Evolutionary conservation across 495 filamentous ascomycete genomes (phyloP), one percentile per base, ranked within the genome.

Genomic region (Aspergillus sparsus): DNA sequence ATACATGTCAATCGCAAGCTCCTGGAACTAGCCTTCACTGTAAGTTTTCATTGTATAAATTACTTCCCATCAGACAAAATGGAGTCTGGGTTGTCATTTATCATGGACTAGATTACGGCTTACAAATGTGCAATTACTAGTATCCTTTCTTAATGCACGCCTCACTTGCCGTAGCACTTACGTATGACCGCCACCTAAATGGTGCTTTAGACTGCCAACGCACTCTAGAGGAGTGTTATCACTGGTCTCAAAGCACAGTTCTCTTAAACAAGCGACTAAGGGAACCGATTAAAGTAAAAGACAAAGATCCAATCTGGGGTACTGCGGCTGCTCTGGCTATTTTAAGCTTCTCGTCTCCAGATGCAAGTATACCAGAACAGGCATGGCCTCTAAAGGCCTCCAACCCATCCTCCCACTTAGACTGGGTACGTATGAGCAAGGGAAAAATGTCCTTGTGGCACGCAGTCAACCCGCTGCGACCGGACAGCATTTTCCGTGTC

Each of bases 111-210:
- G 49, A 10, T 12, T 3, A 27, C 3, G 1, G 45, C 68, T 77
- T 58, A 75, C 53, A 57, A 32, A 36, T 58, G 9, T 41, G 13
- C 4, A 41, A 2, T 36, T 57, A 56, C 54, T 39, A 80, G 77
- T 61, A 79, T 58, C 78, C 79, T 12, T 77, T 63, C 51, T 60
- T 82, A 55, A 80, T 82, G 78, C 79, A 82, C 58, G 74, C 74
- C 49, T 71, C 73, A 54, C 66, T 80, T 47, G 74, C 74, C 1
- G 68, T 80, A 55, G 71, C 77, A 33, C 55, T 74, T 41, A 66
- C 73, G 39, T 75, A 82, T 58, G 77, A 82, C 64, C 76, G 76
- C 57, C 61, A 78, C 64, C 66, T 76, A 9, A 77, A 71, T 61
- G 34, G 42, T 35, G 52, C 68, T 1, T 11, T 52, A 31, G 49